A percentile compares a stretch with the other conserved stretches of the same genome.
phyloP scores from a whole-genome alignment of 1,139 yeast species.

The Lizanozyma gosingica region DNA sequence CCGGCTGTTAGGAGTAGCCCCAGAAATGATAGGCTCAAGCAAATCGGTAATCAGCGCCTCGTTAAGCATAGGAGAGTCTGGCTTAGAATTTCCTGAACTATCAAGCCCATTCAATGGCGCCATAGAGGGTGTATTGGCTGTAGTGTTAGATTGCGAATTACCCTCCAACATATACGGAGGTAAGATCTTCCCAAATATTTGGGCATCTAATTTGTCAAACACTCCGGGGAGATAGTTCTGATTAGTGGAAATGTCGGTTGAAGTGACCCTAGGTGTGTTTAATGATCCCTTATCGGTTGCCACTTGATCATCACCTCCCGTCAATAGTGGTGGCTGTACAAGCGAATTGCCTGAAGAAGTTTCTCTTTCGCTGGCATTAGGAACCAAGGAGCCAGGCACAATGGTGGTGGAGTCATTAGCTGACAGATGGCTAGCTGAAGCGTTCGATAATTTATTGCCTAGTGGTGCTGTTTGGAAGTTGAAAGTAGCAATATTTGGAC shows the following conservation, averaged over 20 bases:
- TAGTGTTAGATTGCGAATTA: constrained; percentile 9
- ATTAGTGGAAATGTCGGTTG: too few species aligned
- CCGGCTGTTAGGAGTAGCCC: not conserved
- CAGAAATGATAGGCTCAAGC: not conserved
- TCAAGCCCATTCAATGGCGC: not conserved
- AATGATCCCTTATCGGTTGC: too few species aligned
- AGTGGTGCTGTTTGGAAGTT: not conserved
- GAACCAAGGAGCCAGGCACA: not conserved
- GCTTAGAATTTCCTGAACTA: not conserved
- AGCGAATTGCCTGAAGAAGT: not conserved
- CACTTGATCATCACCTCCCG: too few species aligned
- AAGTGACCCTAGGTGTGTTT: too few species aligned
- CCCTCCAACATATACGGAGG: constrained; percentile 73
- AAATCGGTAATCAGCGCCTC: not conserved
- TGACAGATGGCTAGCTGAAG: not conserved
- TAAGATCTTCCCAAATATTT: constrained; percentile 70
- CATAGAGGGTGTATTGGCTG: not conserved
- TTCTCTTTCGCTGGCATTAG: not conserved
- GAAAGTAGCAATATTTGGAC: not conserved
- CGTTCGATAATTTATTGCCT: not conserved
- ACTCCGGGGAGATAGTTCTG: constrained; percentile 60
- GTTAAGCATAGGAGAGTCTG: not conserved
- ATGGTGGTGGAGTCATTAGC: not conserved
- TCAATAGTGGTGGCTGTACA: too few species aligned
- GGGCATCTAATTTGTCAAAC: constrained; percentile 76